Evolutionary conservation across 2,329 filamentous ascomycete species (phyloP).

Genomic region (Talaromyces atroroseus): DNA sequence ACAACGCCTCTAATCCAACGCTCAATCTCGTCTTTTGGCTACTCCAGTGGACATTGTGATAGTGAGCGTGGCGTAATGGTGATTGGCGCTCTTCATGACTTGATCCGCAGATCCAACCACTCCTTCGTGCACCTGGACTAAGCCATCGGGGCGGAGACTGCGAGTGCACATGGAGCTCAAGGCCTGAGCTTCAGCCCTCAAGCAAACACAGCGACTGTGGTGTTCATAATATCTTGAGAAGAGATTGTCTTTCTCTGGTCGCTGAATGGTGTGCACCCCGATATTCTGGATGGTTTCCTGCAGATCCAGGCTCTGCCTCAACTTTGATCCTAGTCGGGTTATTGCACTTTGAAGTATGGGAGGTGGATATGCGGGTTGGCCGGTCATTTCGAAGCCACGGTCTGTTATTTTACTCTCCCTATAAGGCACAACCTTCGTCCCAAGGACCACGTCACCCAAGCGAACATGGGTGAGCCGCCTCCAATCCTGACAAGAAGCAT

Average conservation of each 20-base stretch:
- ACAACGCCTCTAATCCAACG: background rate
- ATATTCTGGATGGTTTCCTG: background rate
- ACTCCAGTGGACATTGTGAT: background rate
- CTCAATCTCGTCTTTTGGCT: background rate
- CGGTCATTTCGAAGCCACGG: background rate
- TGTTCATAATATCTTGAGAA: background rate
- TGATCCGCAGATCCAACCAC: background rate
- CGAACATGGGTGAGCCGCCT: conserved; percentile 16
- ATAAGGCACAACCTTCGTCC: conserved; percentile 1
- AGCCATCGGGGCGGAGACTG: background rate
- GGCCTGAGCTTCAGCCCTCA: background rate
- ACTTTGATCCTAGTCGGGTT: background rate
- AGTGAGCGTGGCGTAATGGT: background rate
- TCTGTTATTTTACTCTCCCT: background rate
- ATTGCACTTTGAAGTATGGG: conserved; percentile 1
- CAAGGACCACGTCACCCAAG: conserved; percentile 20
- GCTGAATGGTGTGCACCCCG: too few species aligned
- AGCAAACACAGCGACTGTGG: background rate
- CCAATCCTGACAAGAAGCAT: conserved; percentile 3
- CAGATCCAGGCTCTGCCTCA: background rate
- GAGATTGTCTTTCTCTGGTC: background rate
- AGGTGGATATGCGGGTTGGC: background rate
- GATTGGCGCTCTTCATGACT: background rate
- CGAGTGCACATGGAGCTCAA: background rate
- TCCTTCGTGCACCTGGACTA: background rate